Conservation (phyloP, 2,329 filamentous ascomycete species). For the Colletotrichum tabaci region DNA sequence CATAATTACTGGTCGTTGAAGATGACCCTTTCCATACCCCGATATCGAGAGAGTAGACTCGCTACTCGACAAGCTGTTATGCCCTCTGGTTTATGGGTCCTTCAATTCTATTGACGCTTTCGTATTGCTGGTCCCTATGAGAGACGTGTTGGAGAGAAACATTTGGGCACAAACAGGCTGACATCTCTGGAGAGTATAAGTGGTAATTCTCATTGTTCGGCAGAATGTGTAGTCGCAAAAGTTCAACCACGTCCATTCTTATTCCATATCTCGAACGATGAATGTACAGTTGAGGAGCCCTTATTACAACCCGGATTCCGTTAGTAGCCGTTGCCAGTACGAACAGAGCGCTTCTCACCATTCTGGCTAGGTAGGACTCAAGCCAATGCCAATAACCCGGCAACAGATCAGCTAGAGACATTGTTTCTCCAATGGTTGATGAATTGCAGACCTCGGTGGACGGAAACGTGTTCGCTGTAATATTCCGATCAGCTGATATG, state of each 20-base stretch:
- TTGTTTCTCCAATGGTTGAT: background rate
- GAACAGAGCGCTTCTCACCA: slow-evolving; percentile 44
- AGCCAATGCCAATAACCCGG: slow-evolving; percentile 49
- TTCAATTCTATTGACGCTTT: too few species aligned
- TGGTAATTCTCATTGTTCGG: slow-evolving; percentile 46
- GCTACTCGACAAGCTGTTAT: too few species aligned
- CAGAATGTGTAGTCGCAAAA: slow-evolving; percentile 54
- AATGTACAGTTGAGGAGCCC: slow-evolving; percentile 62
- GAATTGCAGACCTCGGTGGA: background rate
- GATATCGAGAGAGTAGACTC: background rate
- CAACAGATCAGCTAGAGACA: background rate
- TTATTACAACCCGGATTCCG: background rate
- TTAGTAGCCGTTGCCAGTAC: background rate
- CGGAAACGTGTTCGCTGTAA: background rate
- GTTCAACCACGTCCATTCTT: slow-evolving; percentile 48
- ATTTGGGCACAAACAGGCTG: too few species aligned
- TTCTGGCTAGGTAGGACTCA: slow-evolving; percentile 52
- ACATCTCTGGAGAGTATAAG: too few species aligned
- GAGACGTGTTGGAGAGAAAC: too few species aligned
- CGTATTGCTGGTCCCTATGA: too few species aligned
- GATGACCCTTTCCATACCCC: background rate
- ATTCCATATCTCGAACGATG: slow-evolving; percentile 47
- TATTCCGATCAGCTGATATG: too few species aligned
- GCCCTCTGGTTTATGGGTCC: too few species aligned
- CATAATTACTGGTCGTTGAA: slow-evolving; percentile 55